Evolutionary conservation across 192 early-diverging fungal genomes (phyloP).

Genomic region (Podila epicladia): DNA sequence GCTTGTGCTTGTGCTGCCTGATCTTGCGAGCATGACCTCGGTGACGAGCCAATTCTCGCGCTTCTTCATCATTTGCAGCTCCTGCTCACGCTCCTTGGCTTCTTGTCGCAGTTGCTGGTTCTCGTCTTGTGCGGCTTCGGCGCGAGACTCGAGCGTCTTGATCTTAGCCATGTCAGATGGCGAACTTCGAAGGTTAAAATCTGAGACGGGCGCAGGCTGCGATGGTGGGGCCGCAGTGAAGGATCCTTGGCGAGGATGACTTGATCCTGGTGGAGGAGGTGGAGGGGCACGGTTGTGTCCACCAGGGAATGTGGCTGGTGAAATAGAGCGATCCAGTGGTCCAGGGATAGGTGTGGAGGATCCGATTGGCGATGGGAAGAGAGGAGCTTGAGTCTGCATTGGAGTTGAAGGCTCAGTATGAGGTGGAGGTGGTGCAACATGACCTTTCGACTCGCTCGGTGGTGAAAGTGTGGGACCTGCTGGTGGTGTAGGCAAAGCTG

Average conservation of each 20-base stretch:
- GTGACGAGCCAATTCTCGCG: conserved; percentile 42
- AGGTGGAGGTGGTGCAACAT: background rate
- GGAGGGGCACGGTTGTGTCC: conserved; percentile 1
- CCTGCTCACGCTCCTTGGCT: conserved; percentile 1
- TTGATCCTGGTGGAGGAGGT: conserved; percentile 2
- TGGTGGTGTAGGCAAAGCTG: background rate
- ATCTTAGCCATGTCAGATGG: conserved; percentile 12
- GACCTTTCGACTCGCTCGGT: too few relatives aligned
- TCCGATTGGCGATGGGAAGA: conserved; percentile 8
- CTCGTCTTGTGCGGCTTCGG: conserved; percentile 17
- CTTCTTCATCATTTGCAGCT: conserved; percentile 25
- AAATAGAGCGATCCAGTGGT: conserved; percentile 23
- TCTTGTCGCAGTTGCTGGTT: conserved; percentile 18
- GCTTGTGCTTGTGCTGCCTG: background rate
- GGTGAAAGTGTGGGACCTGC: background rate
- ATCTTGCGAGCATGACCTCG: conserved; percentile 23
- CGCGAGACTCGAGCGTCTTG: conserved; percentile 16
- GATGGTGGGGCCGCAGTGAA: background rate
- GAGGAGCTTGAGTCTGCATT: conserved; percentile 3
- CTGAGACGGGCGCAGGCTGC: background rate
- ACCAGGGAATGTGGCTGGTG: conserved; percentile 10
- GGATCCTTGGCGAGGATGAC: conserved; percentile 9
- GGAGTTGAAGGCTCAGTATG: conserved; percentile 1
- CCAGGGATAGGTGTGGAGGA: conserved; percentile 49
- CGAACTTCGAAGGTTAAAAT: background rate